Percentiles rank a stretch among this genome's conserved stretches.
These are phyloP conservation scores for Prasinococcaceae sp. DNA, from an alignment of 139 green algal genomes.

Conservation along the genomic window DNA sequence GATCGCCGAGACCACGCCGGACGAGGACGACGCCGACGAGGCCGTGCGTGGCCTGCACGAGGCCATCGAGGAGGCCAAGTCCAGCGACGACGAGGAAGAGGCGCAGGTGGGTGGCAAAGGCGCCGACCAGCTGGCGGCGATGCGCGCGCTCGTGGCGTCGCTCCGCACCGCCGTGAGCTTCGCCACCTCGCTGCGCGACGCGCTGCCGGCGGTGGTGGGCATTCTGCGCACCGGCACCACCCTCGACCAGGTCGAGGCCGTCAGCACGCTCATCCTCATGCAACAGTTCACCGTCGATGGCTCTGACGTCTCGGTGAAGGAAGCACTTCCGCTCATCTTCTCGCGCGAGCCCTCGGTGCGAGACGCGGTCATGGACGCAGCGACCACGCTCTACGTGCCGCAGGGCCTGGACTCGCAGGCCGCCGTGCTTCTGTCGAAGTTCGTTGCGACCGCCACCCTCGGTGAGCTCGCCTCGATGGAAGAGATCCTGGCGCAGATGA, in stretches of 20 bases:
- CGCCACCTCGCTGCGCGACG: constrained; percentile 11
- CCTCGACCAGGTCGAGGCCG: constrained; percentile 51
- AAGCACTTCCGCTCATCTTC: constrained; percentile 48
- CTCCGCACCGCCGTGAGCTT: constrained; percentile 51
- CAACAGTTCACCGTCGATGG: constrained; percentile 48
- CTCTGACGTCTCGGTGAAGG: background rate
- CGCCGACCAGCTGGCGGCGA: too few species aligned
- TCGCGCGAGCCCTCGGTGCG: constrained; percentile 46
- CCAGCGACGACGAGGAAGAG: too few species aligned
- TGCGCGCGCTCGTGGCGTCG: constrained; percentile 47
- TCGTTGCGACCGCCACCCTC: constrained; percentile 37
- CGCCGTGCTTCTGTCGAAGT: constrained; percentile 38
- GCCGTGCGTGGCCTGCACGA: too few species aligned
- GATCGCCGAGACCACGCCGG: too few species aligned
- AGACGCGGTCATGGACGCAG: constrained; percentile 54
- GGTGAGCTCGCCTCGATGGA: constrained; percentile 63
- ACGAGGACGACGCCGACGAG: too few species aligned
- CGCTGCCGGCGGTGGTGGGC: constrained; percentile 6
- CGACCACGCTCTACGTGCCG: constrained; percentile 21
- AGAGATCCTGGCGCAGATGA: constrained; percentile 20
- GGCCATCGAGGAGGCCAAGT: too few species aligned
- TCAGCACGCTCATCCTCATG: constrained; percentile 41
- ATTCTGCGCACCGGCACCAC: constrained; percentile 19
- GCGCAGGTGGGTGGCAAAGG: too few species aligned
- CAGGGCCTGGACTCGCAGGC: constrained; percentile 12